phyloP scores from a whole-genome alignment of 148 eudicot species.

The Vaccinium myrtillus region DNA sequence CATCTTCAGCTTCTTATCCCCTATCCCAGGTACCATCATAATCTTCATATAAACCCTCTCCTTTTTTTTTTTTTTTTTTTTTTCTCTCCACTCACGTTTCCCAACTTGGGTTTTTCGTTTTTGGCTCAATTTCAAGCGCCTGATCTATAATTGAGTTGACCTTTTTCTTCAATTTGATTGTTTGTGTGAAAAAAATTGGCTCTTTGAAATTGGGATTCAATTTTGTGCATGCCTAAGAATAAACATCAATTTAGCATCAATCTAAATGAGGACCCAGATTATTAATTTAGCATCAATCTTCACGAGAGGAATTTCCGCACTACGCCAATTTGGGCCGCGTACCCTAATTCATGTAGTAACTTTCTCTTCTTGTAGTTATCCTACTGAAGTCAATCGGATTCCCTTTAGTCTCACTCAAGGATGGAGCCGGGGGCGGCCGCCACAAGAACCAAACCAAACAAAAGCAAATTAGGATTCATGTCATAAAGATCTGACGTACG shows the following conservation, averaged over 20 bases:
- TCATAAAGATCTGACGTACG: too few relatives aligned
- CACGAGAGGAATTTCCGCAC: neutral
- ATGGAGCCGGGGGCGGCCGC: too few relatives aligned
- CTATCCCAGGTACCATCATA: conserved; percentile 69
- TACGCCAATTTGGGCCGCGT: neutral
- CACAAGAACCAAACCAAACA: too few relatives aligned
- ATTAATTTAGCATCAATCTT: neutral
- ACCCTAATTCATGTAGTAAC: neutral
- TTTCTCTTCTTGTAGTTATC: neutral
- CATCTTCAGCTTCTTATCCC: conserved; percentile 89
- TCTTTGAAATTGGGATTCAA: neutral
- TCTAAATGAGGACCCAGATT: neutral
- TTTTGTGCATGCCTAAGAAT: neutral
- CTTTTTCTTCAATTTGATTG: conserved; percentile 9
- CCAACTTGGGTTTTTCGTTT: conserved; percentile 2
- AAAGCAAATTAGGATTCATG: too few relatives aligned
- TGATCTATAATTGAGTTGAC: too few relatives aligned
- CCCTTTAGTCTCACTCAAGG: neutral
- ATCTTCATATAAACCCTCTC: neutral
- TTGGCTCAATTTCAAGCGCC: conserved; percentile 3
- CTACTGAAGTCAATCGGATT: neutral
- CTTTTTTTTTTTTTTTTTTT: neutral
- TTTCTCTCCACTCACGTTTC: neutral
- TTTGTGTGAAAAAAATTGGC: neutral
- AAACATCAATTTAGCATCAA: neutral